Evolutionary conservation across 352 stramenopile genomes (phyloP), one percentile per base, ranked within the genome.

Genomic region (Phytophthora pini): DNA sequence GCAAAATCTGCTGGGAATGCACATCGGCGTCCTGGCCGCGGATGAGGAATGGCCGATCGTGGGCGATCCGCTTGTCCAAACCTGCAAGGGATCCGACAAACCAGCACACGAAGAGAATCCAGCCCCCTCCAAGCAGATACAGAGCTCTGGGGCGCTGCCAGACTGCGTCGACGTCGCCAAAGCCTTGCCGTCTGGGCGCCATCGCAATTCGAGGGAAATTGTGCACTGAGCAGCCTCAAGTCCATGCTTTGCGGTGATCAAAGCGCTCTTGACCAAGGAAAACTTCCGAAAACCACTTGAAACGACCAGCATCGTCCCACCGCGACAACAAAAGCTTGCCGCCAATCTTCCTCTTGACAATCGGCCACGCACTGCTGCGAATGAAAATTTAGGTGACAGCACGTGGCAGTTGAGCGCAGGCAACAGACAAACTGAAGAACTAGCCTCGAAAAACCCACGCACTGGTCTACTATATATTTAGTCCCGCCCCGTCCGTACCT

Each of bases 381-480:
- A 43, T 56, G 31, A 59, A 56, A 61, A 61, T 57, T 66, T 36
- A 53, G 40, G 32, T 38, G 39, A 44, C 32, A 61, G 24, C 24
- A 26, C 24, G 24, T 26, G 20, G 29, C 29, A 32, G 40, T 29
- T 54, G 29, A 44, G 51, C 20, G 41, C 26, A 48, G 55, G 31
- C 13, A 58, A 64, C 38, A 65, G 46, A 57, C 47, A 56, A 54
- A 24, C 20, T 43, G n/a, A 26, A 60, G 46, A 58, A 66, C 53
- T 39, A 56, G 46, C 44, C 54, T 41, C 51, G 45, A 61, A 62
- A 61, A 66, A 53, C 41, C 53, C 54, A 70, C 60, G 50, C 61
- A 74, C 66, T 71, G 61, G 66, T 74, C 62, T 71, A 68, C 67
- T 75, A 71, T 75, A 75, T 75, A 72, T 68, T 75, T 72, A 68